A percentile compares a stretch with the other conserved stretches of the same genome.
Conservation (phyloP, 345 rosid species). For the Mangifera indica region DNA sequence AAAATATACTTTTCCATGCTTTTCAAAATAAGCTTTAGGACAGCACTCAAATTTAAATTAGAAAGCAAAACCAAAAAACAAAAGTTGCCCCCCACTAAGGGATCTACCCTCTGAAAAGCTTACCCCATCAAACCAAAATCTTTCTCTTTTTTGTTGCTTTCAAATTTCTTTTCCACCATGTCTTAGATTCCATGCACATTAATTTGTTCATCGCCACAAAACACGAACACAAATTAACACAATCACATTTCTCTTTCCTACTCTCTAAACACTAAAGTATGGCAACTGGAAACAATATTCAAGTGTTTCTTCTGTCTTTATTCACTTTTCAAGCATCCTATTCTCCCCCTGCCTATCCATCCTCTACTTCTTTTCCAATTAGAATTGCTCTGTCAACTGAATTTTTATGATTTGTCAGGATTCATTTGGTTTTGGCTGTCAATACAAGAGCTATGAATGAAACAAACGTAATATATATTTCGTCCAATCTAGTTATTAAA, state of each 20-base stretch:
- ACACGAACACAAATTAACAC: too few species aligned
- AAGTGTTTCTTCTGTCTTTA: too few species aligned
- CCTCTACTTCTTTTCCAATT: constrained; percentile 12
- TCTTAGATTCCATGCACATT: constrained; percentile 21
- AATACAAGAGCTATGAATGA: too few species aligned
- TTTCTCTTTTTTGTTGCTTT: constrained; percentile 11
- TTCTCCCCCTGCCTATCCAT: constrained; percentile 4
- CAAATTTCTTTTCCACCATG: not conserved
- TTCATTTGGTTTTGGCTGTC: not conserved
- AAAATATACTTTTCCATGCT: constrained; percentile 27
- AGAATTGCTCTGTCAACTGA: constrained; percentile 8
- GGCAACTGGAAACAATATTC: constrained; percentile 10
- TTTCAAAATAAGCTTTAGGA: constrained; percentile 23
- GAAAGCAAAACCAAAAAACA: constrained; percentile 12
- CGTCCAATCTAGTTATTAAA: too few species aligned
- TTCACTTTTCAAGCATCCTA: constrained; percentile 15
- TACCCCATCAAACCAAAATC: constrained; percentile 25
- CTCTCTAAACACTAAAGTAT: constrained; percentile 9
- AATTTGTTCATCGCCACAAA: constrained; percentile 18
- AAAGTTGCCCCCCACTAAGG: constrained; percentile 37
- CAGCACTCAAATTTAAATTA: constrained; percentile 24
- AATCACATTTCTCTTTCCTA: constrained; percentile 36
- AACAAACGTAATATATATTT: too few species aligned
- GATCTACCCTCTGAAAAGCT: constrained; percentile 25
- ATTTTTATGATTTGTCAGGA: not conserved